A percentile compares a stretch with the other conserved stretches of the same genome.
Evolutionary conservation across 2,329 filamentous ascomycete species (phyloP).

Genomic region (Aspergillus spinulosporus): DNA sequence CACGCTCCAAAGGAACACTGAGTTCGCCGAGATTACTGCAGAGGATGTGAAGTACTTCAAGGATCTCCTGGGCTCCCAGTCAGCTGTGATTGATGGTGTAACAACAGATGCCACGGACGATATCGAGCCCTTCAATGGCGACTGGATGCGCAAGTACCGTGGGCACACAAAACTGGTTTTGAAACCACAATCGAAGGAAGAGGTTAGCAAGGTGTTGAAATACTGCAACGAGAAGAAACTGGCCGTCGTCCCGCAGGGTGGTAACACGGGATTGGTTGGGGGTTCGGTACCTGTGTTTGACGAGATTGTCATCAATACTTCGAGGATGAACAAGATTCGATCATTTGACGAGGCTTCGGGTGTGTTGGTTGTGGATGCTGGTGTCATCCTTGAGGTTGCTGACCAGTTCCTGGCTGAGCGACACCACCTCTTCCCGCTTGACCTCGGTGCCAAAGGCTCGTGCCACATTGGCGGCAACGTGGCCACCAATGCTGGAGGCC

Average conservation of each 20-base stretch:
- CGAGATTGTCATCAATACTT: conserved; percentile 91
- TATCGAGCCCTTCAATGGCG: conserved; percentile 87
- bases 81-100: conserved; percentile 81
- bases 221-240: conserved; percentile 94
- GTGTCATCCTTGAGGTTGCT: conserved; percentile 83
- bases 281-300: conserved; percentile 97
- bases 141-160: conserved; percentile 99
- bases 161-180: conserved; percentile 85
- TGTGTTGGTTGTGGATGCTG: conserved; percentile 84
- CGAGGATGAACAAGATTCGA: conserved; percentile 85
- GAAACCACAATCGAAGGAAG: conserved; percentile 78
- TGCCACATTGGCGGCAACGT: conserved; percentile 97
- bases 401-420: conserved; percentile 82
- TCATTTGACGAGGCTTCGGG: conserved; percentile 93
- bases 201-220: conserved; percentile 85
- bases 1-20: conserved; percentile 73
- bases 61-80: conserved; percentile 72
- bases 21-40: conserved; percentile 67
- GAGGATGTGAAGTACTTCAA: conserved; percentile 85
- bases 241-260: conserved; percentile 94
- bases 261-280: conserved; percentile 93
- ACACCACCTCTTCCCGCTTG: conserved; percentile 88
- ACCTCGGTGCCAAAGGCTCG: conserved; percentile 95
- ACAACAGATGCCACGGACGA: conserved; percentile 73
- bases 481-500: conserved; percentile 89